Conservation (phyloP, 2,329 filamentous ascomycete genomes). For the Fonsecaea multimorphosa region DNA sequence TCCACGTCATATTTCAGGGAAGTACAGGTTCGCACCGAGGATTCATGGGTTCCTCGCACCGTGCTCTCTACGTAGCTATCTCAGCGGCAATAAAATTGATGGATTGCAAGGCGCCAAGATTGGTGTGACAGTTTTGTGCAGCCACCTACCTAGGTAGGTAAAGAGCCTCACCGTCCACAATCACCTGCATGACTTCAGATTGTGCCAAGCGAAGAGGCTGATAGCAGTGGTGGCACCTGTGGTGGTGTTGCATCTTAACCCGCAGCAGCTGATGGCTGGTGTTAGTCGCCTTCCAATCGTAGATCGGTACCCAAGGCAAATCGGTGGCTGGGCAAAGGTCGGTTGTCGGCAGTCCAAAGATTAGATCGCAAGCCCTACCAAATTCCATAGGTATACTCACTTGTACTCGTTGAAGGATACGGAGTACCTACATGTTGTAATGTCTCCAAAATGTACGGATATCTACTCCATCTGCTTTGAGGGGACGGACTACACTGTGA, state of each 20-base stretch:
- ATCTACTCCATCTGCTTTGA: neutral
- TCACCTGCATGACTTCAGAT: neutral
- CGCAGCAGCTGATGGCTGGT: neutral
- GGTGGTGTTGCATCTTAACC: too few relatives aligned
- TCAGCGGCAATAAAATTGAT: neutral
- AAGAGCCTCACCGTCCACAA: neutral
- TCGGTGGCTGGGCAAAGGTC: neutral
- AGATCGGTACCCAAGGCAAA: neutral
- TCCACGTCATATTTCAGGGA: neutral
- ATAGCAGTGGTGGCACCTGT: neutral
- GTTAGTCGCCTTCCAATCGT: neutral
- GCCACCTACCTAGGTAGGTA: too few relatives aligned
- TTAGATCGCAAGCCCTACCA: neutral
- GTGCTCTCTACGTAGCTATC: neutral
- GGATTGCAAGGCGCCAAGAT: neutral
- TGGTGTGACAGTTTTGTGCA: neutral
- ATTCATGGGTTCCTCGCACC: too few relatives aligned
- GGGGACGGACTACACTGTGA: neutral
- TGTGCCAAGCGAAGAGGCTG: neutral
- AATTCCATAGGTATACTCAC: neutral
- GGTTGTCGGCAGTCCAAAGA: constrained; percentile 1
- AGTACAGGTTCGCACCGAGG: neutral
- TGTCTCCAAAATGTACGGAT: neutral
- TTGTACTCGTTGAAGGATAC: neutral
- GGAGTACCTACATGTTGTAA: neutral